Base-by-base conservation (phyloP, 2,329 filamentous ascomycete species). In the Didymella segeticola region DNA sequence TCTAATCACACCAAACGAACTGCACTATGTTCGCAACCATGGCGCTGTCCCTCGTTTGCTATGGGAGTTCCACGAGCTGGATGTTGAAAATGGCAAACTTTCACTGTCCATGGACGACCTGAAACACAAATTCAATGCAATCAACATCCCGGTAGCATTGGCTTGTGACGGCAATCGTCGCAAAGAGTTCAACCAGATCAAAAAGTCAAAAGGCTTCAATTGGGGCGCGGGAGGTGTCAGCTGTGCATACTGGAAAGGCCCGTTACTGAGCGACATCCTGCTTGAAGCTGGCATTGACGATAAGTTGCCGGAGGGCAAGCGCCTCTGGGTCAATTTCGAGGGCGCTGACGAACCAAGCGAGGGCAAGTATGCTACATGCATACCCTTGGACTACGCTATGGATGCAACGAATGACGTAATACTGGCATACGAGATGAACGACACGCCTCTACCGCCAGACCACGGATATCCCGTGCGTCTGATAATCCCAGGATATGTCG, bases 81-180 rank as follows among this genome's bases (percentile, higher is more conserved):
- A 83, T 14, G 67, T 83, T 19, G 67, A 73, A 5, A 61, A 75
- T 17, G 75, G 75, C 6, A 72, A 72, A 23, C 66, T 77, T 11
- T 66, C 56, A 1, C 69, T 84, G 11, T 76, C 79, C 1, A 67
- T 82, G 29, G 48, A 71, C 5, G 73, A 82, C 25, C 73, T 85
- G 4, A 66, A 72, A 39, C 66, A 74, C 25, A 64, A 75, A 3
- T 83, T 81, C 71, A 75, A 17, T 79, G 80, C 54, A 61, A 73
- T n/a, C 81, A 85, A 62, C 76, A 83, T 66, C 36, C 74, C 76
- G 49, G 78, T 85, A 17, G 79, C 80, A 1, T 71, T 85, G 1
- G 81, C 83, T 64, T 85, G 83, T 57, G 82, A 83, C 6, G 83
- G 82, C 20, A 85, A 85, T 61, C 74, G 83, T 5, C 78, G 83